phyloP scores from a whole-genome alignment of 768 basidiomycete species.

The Chalciporus pseudorubinellus region DNA sequence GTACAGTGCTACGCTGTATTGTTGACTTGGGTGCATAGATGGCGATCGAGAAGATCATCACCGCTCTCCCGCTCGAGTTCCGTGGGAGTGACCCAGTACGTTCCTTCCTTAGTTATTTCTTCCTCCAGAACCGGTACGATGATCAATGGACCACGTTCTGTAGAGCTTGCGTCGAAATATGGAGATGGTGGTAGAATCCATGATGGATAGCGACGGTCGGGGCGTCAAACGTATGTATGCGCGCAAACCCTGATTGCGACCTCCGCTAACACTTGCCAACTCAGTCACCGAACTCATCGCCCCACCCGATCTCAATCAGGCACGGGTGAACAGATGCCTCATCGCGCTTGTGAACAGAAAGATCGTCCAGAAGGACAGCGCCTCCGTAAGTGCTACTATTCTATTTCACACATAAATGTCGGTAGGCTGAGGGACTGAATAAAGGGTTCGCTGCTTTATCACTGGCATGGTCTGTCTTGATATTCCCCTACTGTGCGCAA shows the following conservation, averaged over 20 bases:
- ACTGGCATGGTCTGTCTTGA: conserved; percentile 58
- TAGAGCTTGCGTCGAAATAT: conserved; percentile 74
- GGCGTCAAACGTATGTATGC: conserved; percentile 52
- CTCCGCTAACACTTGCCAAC: not conserved
- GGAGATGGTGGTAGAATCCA: conserved; percentile 74
- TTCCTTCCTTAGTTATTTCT: conserved; percentile 9
- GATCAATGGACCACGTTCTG: not conserved
- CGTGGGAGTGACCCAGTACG: conserved; percentile 83
- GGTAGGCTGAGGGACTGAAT: not conserved
- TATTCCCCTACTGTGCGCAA: not conserved
- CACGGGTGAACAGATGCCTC: conserved; percentile 89
- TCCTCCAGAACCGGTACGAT: not conserved
- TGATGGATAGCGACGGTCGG: conserved; percentile 61
- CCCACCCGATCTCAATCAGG: conserved; percentile 83
- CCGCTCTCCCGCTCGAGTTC: conserved; percentile 84
- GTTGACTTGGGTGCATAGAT: conserved; percentile 34
- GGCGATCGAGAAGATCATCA: conserved; percentile 67
- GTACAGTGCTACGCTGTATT: too few species aligned
- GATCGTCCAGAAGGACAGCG: conserved; percentile 73
- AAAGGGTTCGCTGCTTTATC: conserved; percentile 66
- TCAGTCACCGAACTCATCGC: conserved; percentile 75
- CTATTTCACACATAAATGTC: not conserved
- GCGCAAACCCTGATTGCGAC: not conserved
- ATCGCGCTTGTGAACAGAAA: conserved; percentile 89
- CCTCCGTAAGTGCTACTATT: conserved; percentile 41